Conservation (phyloP, 2,329 filamentous ascomycete species). For the Cladosporium cucumerinum region DNA sequence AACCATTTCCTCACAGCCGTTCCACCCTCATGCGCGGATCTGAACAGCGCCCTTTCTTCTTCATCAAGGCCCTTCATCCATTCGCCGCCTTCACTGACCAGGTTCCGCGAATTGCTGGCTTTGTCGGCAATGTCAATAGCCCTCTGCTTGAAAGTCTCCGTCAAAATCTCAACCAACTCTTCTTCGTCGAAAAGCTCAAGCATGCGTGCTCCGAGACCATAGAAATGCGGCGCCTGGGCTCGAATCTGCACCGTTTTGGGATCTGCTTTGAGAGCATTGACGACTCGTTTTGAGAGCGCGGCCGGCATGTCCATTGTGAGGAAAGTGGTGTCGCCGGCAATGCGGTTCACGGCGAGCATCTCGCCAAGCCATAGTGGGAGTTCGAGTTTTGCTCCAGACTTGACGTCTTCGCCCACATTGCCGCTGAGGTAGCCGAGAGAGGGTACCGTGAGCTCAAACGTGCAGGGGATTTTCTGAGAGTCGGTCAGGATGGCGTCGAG, state of each 20-base stretch:
- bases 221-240: constrained; percentile 81
- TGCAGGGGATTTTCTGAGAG: constrained; percentile 92
- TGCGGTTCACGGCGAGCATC: constrained; percentile 70
- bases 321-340: constrained; percentile 52
- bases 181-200: constrained; percentile 91
- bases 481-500: constrained; percentile 81
- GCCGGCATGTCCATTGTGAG: constrained; percentile 78
- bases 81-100: constrained; percentile 58
- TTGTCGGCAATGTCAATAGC: constrained; percentile 83
- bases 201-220: constrained; percentile 78
- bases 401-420: constrained; percentile 69
- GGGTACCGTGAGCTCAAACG: constrained; percentile 85
- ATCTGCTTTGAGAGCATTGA: constrained; percentile 88
- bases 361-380: constrained; percentile 93
- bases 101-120: constrained; percentile 57
- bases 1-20: constrained; percentile 46
- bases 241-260: constrained; percentile 80
- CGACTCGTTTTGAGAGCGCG: constrained; percentile 72
- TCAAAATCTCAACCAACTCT: constrained; percentile 62
- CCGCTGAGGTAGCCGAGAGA: constrained; percentile 87
- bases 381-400: constrained; percentile 72
- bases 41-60: constrained; percentile 67
- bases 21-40: constrained; percentile 47
- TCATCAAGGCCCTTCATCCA: constrained; percentile 88
- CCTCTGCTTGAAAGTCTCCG: constrained; percentile 71